phyloP scores from a whole-genome alignment of 306 rosid genomes.

The Bauhinia variegata region DNA sequence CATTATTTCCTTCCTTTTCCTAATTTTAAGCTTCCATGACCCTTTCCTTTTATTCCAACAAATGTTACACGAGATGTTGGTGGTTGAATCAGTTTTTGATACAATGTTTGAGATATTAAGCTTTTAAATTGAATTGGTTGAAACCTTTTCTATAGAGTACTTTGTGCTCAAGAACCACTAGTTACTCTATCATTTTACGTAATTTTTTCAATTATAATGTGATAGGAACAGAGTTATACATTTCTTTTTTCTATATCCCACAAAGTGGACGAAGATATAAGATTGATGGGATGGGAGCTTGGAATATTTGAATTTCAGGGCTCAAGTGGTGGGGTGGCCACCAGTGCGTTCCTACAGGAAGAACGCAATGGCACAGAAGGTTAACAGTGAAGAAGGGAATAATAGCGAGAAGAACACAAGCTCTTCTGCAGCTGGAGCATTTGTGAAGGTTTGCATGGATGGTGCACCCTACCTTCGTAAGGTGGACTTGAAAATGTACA shows the following conservation, averaged over 20 bases:
- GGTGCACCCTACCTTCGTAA: slow-evolving; percentile 99
- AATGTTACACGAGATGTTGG: no score
- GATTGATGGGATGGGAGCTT: slow-evolving; percentile 15
- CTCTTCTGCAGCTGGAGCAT: slow-evolving; percentile 51
- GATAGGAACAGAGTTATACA: no score
- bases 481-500: slow-evolving; percentile 90
- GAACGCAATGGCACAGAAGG: slow-evolving; percentile 87
- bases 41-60: neutral
- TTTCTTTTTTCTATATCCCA: no score
- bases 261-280: neutral
- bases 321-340: slow-evolving; percentile 99
- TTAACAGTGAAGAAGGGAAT: slow-evolving; percentile 33
- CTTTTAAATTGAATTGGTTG: no score
- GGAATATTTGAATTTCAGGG: slow-evolving; percentile 49
- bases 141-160: no score
- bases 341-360: slow-evolving; percentile 94
- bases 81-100: no score
- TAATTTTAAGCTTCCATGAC: neutral
- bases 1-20: neutral
- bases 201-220: no score
- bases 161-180: no score
- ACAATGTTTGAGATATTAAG: no score
- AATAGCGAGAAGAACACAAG: slow-evolving; percentile 48
- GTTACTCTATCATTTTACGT: no score
- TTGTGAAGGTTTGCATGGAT: slow-evolving; percentile 96